Percentiles rank a stretch among this genome's conserved stretches.
phyloP scores from a whole-genome alignment of 2,329 filamentous ascomycete species.

The Teratosphaeria nubilosa region DNA sequence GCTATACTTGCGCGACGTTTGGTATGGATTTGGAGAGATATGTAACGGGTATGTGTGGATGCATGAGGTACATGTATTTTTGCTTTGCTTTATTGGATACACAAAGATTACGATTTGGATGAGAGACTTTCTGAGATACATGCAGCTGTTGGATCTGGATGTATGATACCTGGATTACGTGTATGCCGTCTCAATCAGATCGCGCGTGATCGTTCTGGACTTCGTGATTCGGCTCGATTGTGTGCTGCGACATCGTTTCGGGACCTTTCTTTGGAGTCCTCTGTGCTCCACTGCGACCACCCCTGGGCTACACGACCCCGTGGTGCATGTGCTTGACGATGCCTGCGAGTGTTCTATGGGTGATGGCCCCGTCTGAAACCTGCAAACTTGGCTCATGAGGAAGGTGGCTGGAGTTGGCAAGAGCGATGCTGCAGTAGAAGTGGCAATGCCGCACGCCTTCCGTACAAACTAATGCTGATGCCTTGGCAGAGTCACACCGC shows the following conservation, averaged over 20 bases:
- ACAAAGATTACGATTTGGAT: background rate
- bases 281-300: too few species aligned
- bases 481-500: background rate
- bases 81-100: background rate
- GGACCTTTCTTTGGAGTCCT: too few species aligned
- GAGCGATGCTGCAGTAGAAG: background rate
- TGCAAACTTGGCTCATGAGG: too few species aligned
- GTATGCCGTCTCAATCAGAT: too few species aligned
- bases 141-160: background rate
- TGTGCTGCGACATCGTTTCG: too few species aligned
- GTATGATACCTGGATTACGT: background rate
- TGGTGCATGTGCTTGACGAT: too few species aligned
- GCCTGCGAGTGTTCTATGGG: too few species aligned
- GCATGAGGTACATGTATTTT: background rate
- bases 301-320: too few species aligned
- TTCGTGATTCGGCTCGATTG: background rate
- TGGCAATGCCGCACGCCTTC: too few species aligned
- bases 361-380: too few species aligned
- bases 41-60: background rate
- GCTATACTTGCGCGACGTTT: background rate
- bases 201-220: too few species aligned
- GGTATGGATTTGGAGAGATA: background rate
- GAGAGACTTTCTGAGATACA: too few species aligned
- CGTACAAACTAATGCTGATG: background rate
- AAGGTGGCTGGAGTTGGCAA: background rate